A percentile compares a stretch with the other conserved stretches of the same genome.
Evolutionary conservation across 1,284 basidiomycete genomes (phyloP).

Genomic region (Chalciporus sp.): DNA sequence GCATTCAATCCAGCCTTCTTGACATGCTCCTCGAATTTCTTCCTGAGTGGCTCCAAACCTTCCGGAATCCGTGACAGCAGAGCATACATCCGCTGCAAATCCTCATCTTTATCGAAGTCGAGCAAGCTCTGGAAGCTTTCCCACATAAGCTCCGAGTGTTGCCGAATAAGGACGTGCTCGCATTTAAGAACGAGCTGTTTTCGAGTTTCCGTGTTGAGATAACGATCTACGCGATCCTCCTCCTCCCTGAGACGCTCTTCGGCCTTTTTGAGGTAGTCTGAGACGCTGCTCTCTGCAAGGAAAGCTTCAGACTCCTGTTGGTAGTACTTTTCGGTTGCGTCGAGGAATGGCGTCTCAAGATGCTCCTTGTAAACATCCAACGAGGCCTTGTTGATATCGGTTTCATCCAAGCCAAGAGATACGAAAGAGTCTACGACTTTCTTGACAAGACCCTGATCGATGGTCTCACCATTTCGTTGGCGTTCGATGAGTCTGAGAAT

Average conservation of each 20-base stretch:
- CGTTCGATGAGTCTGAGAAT: constrained; percentile 89
- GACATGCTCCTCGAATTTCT: constrained; percentile 94
- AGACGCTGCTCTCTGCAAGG: constrained; percentile 87
- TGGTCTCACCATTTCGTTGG: constrained; percentile 93
- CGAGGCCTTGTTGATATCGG: constrained; percentile 89
- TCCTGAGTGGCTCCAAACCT: constrained; percentile 90
- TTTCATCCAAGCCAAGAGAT: constrained; percentile 91
- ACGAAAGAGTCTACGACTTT: constrained; percentile 97
- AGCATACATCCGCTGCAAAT: constrained; percentile 94
- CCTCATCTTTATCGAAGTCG: constrained; percentile 92
- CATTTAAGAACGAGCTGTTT: constrained; percentile 88
- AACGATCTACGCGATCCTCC: constrained; percentile 93
- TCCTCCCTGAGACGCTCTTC: constrained; percentile 93
- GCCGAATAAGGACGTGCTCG: constrained; percentile 90
- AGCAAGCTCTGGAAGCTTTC: constrained; percentile 93
- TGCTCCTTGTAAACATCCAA: constrained; percentile 94
- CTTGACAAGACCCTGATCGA: constrained; percentile 93
- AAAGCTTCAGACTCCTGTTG: constrained; percentile 89
- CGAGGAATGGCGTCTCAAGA: constrained; percentile 90
- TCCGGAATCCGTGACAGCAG: constrained; percentile 88
- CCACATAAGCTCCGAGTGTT: constrained; percentile 88
- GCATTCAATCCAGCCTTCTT: constrained; percentile 87
- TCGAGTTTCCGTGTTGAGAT: constrained; percentile 87
- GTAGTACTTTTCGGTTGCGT: constrained; percentile 91
- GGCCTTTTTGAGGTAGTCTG: constrained; percentile 97